phyloP scores from a whole-genome alignment of 192 early-diverging fungal genomes.

The Coemansia sp. region DNA sequence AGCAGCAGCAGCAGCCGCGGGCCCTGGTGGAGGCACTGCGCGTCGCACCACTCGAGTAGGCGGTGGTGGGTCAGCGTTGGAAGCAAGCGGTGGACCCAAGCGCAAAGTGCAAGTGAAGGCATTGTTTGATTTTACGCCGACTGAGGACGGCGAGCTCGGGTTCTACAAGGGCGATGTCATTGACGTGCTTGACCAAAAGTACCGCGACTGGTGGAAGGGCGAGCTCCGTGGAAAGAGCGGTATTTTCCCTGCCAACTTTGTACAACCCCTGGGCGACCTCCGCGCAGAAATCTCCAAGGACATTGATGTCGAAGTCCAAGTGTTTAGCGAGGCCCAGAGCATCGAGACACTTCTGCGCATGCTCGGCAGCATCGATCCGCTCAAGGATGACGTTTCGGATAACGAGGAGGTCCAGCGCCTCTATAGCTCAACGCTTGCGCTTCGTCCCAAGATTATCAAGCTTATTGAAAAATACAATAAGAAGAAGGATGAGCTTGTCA shows the following conservation, averaged over 20 bases:
- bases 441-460: slow-evolving; percentile 83
- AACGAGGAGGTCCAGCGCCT: slow-evolving; percentile 82
- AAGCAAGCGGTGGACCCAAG: slow-evolving; percentile 17
- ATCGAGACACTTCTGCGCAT: slow-evolving; percentile 76
- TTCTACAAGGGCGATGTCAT: slow-evolving; percentile 87
- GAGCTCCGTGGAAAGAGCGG: slow-evolving; percentile 81
- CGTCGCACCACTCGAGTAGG: slow-evolving; percentile 25
- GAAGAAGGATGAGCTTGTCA: slow-evolving; percentile 69
- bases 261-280: slow-evolving; percentile 69
- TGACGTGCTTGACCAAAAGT: slow-evolving; percentile 87
- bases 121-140: slow-evolving; percentile 89
- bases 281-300: slow-evolving; percentile 57
- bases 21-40: slow-evolving; percentile 2
- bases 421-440: slow-evolving; percentile 76
- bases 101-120: slow-evolving; percentile 82
- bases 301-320: slow-evolving; percentile 64
- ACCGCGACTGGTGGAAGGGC: slow-evolving; percentile 99
- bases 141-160: slow-evolving; percentile 87
- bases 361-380: slow-evolving; percentile 75
- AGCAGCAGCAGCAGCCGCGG: neutral
- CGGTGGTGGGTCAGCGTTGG: slow-evolving; percentile 20
- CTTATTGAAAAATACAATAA: slow-evolving; percentile 79
- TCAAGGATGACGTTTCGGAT: slow-evolving; percentile 79
- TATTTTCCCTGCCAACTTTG: slow-evolving; percentile 98
- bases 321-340: slow-evolving; percentile 68